phyloP scores from a whole-genome alignment of 2,329 filamentous ascomycete genomes.

The Penicillium expansum region DNA sequence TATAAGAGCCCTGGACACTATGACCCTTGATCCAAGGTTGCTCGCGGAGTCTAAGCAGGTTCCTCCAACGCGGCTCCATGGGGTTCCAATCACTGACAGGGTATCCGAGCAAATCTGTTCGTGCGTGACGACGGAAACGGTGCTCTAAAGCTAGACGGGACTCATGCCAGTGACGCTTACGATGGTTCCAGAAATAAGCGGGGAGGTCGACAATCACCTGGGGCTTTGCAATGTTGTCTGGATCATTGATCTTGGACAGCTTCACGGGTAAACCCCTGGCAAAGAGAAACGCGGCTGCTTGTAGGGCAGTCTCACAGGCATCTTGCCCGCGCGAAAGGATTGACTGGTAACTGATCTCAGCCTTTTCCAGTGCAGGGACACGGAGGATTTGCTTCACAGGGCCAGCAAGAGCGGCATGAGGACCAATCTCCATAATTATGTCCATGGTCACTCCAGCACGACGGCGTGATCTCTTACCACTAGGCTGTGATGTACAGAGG shows the following conservation, averaged over 20 bases:
- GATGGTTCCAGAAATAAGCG: neutral
- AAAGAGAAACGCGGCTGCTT: neutral
- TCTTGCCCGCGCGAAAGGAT: conserved; percentile 7
- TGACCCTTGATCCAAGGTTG: too few relatives aligned
- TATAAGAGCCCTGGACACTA: too few relatives aligned
- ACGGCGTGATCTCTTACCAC: neutral
- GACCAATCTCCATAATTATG: conserved; percentile 33
- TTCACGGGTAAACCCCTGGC: conserved; percentile 2
- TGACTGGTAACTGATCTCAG: neutral
- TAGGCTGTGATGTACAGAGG: neutral
- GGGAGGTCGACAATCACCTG: conserved; percentile 9
- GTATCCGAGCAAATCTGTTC: too few relatives aligned
- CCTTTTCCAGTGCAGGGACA: neutral
- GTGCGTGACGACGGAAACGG: too few relatives aligned
- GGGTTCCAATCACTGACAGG: too few relatives aligned
- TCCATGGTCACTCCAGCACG: conserved; percentile 10
- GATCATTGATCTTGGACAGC: conserved; percentile 1
- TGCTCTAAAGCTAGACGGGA: neutral
- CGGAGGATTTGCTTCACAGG: conserved; percentile 22
- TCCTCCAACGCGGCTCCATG: too few relatives aligned
- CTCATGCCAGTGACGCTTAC: neutral
- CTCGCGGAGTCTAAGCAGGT: too few relatives aligned
- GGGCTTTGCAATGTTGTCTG: neutral
- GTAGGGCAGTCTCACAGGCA: conserved; percentile 1
- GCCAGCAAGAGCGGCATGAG: conserved; percentile 37